Base-by-base conservation (phyloP, 768 basidiomycete species). In the Lactarius quietus region DNA sequence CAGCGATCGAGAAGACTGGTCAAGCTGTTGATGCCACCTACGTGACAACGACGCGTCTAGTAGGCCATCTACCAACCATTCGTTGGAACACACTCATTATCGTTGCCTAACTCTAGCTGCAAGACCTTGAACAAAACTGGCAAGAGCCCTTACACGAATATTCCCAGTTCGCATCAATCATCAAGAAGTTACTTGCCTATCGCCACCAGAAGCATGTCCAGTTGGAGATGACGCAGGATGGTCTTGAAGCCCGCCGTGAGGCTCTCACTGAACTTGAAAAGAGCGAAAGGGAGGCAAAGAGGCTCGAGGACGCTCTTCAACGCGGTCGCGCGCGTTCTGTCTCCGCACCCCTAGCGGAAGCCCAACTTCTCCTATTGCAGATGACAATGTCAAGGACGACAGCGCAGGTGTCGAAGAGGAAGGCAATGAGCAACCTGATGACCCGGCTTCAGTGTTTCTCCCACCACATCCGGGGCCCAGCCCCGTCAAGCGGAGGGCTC, bases 131-230 rank as follows among this genome's bases (percentile, higher is more conserved):
- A 75, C 87, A 93, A 74, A 90, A 88, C 72, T 97, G 93, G 84
- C 93, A 93, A 33, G 97, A 99, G 73, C 97, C 97, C 9, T 77
- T 98, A 57, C 92, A 96, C 70, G 95, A 98, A 74, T 98, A 98
- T 76, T 79, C 88, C 61, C 97, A 98, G 76, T 99, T 98, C 74
- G 93, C 92, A 15, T 80, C 83, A 23, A 95, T 98, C 73, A 98
- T 99, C 79, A 95, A 93, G 82, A 91, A 91, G 72, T 79, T 98
- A 38, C 86, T 99, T 55, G 86, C 87, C 0, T 99, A 95, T 77
- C 91, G 97, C 51, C 96, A 98, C 74, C 94, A 95, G 78, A 98
- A 98, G 77, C 95, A 99, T 68, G 90, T 95, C 9, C 97, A 99
- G 74, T 95, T 89, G 72, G 97, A 99, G 77, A 91, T 97, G 84